phyloP scores from a whole-genome alignment of 1,284 basidiomycete species.

The Leccinum subrobustum region DNA sequence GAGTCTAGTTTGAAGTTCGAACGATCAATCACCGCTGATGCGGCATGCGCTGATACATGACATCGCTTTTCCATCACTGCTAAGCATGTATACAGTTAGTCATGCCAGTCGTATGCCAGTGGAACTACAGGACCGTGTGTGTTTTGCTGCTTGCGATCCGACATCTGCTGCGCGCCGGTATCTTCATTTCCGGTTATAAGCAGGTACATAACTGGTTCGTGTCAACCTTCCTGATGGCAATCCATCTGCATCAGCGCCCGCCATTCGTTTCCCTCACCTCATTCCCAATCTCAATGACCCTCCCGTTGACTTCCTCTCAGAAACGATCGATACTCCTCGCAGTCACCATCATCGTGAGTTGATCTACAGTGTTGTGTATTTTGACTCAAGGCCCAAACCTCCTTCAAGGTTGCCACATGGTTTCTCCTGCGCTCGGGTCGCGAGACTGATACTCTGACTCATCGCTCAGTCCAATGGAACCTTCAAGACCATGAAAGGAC shows the following conservation, averaged over 20 bases:
- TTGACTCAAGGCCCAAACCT: neutral
- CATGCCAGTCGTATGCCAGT: neutral
- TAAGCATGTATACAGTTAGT: neutral
- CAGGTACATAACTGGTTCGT: neutral
- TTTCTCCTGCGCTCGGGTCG: constrained; percentile 22
- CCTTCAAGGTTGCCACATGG: constrained; percentile 19
- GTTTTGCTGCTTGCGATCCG: neutral
- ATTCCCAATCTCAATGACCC: constrained; percentile 12
- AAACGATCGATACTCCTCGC: constrained; percentile 32
- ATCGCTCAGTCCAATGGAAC: constrained; percentile 3
- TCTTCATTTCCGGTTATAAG: constrained; percentile 5
- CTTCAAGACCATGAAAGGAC: constrained; percentile 1
- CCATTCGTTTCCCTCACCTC: neutral
- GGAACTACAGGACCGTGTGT: neutral
- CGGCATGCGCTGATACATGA: neutral
- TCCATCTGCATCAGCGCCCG: neutral
- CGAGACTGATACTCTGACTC: neutral
- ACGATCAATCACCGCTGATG: neutral
- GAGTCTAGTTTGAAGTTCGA: neutral
- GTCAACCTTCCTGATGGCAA: neutral
- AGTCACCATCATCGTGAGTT: constrained; percentile 26
- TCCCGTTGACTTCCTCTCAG: constrained; percentile 31
- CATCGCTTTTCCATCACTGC: neutral
- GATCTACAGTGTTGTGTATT: neutral
- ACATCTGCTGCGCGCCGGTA: constrained; percentile 1